Conservation (phyloP, 345 rosid species). For the Syzygium jambos region DNA sequence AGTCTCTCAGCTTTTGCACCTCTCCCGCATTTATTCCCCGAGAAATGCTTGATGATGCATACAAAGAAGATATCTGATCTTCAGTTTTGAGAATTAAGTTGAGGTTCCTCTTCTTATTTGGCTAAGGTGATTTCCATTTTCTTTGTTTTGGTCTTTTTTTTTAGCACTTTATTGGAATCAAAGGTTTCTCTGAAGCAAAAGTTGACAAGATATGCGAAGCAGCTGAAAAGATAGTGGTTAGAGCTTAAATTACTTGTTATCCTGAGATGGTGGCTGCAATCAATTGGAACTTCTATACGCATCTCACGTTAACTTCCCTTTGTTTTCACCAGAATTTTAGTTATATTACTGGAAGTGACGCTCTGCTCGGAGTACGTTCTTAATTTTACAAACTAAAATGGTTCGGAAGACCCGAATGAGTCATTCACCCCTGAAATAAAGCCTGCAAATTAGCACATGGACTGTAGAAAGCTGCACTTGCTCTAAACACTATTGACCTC, state of each 20-base stretch:
- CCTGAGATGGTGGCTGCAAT: not conserved
- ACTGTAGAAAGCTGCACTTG: not conserved
- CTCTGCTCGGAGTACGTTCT: slow-evolving; percentile 61
- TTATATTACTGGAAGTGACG: slow-evolving; percentile 87
- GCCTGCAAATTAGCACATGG: not conserved
- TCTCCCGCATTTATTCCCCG: no score
- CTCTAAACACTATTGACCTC: not conserved
- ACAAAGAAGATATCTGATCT: not conserved
- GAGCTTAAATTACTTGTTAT: not conserved
- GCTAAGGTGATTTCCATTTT: not conserved
- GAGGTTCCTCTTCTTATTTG: no score
- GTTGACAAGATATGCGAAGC: not conserved
- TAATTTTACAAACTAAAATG: not conserved
- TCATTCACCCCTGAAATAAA: not conserved
- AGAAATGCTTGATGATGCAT: not conserved
- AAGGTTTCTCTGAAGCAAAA: not conserved
- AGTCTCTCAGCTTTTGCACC: no score
- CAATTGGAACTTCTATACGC: not conserved
- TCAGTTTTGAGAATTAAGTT: no score
- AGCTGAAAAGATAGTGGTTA: not conserved
- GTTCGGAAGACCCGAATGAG: not conserved
- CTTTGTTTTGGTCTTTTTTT: no score
- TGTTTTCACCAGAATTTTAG: slow-evolving; percentile 6
- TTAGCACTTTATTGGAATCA: not conserved
- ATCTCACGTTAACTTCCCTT: not conserved